Evolutionary conservation across 176 grass and related monocot species (phyloP), one percentile per base, ranked within the genome.

Genomic region (Zea luxurians): DNA sequence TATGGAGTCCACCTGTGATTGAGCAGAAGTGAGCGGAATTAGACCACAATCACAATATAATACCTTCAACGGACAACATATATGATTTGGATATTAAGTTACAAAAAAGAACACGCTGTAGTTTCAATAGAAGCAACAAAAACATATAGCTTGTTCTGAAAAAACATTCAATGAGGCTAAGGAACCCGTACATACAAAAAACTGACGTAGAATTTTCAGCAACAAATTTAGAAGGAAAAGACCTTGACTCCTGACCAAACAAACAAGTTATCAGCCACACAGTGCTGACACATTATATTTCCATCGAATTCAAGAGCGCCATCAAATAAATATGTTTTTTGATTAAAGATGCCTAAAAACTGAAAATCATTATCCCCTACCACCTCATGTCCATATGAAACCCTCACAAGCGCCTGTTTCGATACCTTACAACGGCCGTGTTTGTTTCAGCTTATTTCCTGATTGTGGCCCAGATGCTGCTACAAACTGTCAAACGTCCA

Each of bases 1-100:
- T 99, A 99, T 21, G 96, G 96, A 58, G 92, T 90, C 91, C 91
- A 99, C 75, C 96, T 97, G 78, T 59, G 70, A 87, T 78, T 73
- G 57, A 86, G 44, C 17, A 62, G 55, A 40, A 27, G 37, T 68
- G 4, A 15, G 62, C 5, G 66, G 6, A 78, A 16, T 75, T 65
- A 89, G 13, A 78, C 46, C 0, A 68, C 52, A 74, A 44, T 73
- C 21, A 58, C 5, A 66, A 46, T 5, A 63, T 62, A 40, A 40
- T 40, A 40, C 38, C 4, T 40, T 40, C 2, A 40, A 40, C 38
- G 2, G 2, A 68, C 17, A 8, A 45, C 5, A 1, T 12, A 58
- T 76, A 68, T 9, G 61, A 37, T 66, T 79, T 63, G 4, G 74
- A 53, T 13, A 67, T 15, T 18, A 37, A 65, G 4, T 58, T 36